Conservation (phyloP, 1,284 basidiomycete genomes). For the Ceratobasidium sp. region DNA sequence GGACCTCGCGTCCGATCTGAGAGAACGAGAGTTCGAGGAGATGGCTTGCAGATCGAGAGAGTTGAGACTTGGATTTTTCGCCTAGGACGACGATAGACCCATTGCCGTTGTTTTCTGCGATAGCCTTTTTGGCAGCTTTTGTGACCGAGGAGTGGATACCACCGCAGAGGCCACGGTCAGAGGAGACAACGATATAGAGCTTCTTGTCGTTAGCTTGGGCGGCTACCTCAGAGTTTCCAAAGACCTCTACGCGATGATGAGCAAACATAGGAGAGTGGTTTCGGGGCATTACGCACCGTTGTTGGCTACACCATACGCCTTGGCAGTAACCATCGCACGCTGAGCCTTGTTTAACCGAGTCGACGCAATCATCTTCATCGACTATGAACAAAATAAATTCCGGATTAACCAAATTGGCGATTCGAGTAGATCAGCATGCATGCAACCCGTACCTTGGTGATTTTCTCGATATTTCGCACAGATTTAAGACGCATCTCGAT, state of each 20-base stretch:
- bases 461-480: constrained; percentile 98
- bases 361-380: constrained; percentile 99
- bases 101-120: constrained; percentile 68
- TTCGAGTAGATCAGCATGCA: neutral
- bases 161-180: constrained; percentile 99
- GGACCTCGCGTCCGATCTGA: constrained; percentile 97
- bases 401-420: constrained; percentile 7
- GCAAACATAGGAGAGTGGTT: neutral
- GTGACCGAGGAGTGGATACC: constrained; percentile 99
- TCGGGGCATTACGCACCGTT: constrained; percentile 72
- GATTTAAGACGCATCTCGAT: constrained; percentile 98
- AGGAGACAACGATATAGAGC: constrained; percentile 94
- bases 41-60: constrained; percentile 75
- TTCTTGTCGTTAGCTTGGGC: constrained; percentile 74
- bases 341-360: constrained; percentile 97
- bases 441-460: constrained; percentile 84
- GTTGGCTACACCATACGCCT: constrained; percentile 95
- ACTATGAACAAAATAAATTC: constrained; percentile 65
- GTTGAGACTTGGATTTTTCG: constrained; percentile 98
- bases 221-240: constrained; percentile 70
- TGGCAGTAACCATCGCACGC: constrained; percentile 93
- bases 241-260: constrained; percentile 73
- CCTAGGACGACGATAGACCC: constrained; percentile 90
- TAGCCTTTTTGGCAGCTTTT: constrained; percentile 84
- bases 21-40: constrained; percentile 93